phyloP scores from a whole-genome alignment of 2,329 filamentous ascomycete genomes.

The Sphaerulina vaccinii region DNA sequence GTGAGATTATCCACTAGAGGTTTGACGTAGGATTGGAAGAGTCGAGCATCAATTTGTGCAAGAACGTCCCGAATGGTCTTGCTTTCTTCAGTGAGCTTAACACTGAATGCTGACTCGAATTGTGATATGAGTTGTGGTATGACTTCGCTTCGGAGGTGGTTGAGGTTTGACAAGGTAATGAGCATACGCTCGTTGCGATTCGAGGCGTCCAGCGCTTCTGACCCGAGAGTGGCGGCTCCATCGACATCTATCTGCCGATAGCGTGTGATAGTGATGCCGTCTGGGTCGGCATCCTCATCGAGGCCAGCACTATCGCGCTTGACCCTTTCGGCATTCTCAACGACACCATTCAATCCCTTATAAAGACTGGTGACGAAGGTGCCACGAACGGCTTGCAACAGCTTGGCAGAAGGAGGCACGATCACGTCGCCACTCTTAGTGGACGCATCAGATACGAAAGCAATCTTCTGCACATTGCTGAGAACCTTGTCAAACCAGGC shows the following conservation, averaged over 20 bases:
- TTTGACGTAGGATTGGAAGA: constrained; percentile 89
- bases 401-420: constrained; percentile 77
- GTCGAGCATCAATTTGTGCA: constrained; percentile 80
- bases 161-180: constrained; percentile 87
- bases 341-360: constrained; percentile 90
- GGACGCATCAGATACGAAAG: constrained; percentile 84
- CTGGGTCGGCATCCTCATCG: constrained; percentile 53
- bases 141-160: constrained; percentile 74
- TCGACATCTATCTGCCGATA: constrained; percentile 22
- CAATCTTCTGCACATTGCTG: constrained; percentile 86
- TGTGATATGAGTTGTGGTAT: constrained; percentile 86
- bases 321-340: constrained; percentile 86
- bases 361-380: constrained; percentile 94
- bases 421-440: constrained; percentile 65
- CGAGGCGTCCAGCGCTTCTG: constrained; percentile 53
- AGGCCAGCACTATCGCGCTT: constrained; percentile 57
- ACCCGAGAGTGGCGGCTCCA: constrained; percentile 41
- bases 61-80: constrained; percentile 90
- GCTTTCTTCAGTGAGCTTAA: constrained; percentile 89
- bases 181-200: constrained; percentile 72
- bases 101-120: constrained; percentile 90
- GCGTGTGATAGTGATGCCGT: constrained; percentile 44
- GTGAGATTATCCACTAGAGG: constrained; percentile 69
- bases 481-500: constrained; percentile 82
- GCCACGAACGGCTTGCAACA: constrained; percentile 84